These are phyloP conservation scores for Penicillium sp. DNA, from an alignment of 2,329 filamentous ascomycete species.

Conservation along the genomic window DNA sequence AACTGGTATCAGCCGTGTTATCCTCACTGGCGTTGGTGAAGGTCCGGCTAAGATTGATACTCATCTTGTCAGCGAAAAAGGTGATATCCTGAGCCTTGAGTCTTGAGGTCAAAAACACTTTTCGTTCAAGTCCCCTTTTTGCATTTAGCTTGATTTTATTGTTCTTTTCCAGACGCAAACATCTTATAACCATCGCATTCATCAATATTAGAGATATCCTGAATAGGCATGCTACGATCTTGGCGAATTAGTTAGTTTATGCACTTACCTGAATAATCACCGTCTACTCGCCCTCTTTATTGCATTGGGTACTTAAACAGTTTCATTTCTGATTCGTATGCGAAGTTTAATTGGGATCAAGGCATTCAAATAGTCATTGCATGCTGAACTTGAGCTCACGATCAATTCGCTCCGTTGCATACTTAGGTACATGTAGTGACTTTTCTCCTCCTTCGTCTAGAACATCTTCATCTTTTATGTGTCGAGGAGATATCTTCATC, in stretches of 20 bases:
- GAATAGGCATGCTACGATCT: neutral
- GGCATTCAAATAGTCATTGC: too few relatives aligned
- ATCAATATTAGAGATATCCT: slow-evolving; percentile 3
- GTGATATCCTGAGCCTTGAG: slow-evolving; percentile 41
- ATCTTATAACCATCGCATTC: neutral
- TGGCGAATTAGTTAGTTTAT: neutral
- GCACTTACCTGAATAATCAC: too few relatives aligned
- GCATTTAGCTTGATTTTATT: neutral
- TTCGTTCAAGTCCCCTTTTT: neutral
- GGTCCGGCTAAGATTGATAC: slow-evolving; percentile 78
- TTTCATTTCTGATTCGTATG: too few relatives aligned
- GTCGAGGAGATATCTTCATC: neutral
- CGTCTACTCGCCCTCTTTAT: too few relatives aligned
- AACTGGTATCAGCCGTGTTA: slow-evolving; percentile 81
- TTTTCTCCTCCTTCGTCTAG: neutral
- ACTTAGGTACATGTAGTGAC: too few relatives aligned
- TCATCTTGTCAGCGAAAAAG: slow-evolving; percentile 67
- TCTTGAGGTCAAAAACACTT: neutral
- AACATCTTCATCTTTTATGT: too few relatives aligned
- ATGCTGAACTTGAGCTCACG: too few relatives aligned
- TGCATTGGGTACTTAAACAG: too few relatives aligned
- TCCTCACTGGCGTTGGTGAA: slow-evolving; percentile 86
- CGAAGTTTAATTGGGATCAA: too few relatives aligned
- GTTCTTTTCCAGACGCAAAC: neutral
- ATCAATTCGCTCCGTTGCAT: too few relatives aligned